Evolutionary conservation across 495 filamentous ascomycete species (phyloP), one percentile per base, ranked within the genome.

Genomic region (Podospora conica): DNA sequence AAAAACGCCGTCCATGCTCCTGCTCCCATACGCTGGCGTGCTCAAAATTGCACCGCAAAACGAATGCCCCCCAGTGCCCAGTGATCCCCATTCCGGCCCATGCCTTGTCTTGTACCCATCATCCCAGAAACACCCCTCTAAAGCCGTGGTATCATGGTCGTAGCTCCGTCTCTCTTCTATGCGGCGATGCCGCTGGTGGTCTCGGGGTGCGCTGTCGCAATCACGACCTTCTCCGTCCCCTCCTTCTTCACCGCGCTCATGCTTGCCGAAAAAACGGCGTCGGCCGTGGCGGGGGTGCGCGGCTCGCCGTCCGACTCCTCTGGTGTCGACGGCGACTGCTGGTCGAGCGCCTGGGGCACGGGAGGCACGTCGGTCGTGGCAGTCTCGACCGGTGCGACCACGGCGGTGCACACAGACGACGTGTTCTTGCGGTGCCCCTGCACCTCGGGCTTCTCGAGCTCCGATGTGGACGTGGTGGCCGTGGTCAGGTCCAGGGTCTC

Each of bases 251-350:
- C 40, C 40, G 40, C 40, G 40, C n/a, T 18, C 15, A 48, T 18
- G 40, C 1, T 48, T 48, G 40, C 40, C 40, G 40, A 48, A n/a
- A 48, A 48, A n/a, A 48, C 40, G 40, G 40, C 40, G 40, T 48
- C 40, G 40, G 15, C 70, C 53, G 69, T 70, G 56, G 64, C 65
- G n/a, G 75, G 75, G 8, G 75, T 77, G 29, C 53, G 70, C 11
- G 75, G 75, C 53, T 75, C 72, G 4, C 65, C 66, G 24, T 75
- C 74, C 1, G 69, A 76, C 3, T 74, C 75, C 11, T 76, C 75
- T 3, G 69, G 63, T 0, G 75, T 76, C 0, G 74, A 77, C 9
- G 66, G 58, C 1, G 65, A 56, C 29, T 74, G 55, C 54, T 48
- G 40, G 40, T 58, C 66, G 8, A 57, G 27, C 7, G 56, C 55